These are phyloP conservation scores for Fraxinus velutina DNA, from an alignment of 305 asterid species.

Conservation along the genomic window DNA sequence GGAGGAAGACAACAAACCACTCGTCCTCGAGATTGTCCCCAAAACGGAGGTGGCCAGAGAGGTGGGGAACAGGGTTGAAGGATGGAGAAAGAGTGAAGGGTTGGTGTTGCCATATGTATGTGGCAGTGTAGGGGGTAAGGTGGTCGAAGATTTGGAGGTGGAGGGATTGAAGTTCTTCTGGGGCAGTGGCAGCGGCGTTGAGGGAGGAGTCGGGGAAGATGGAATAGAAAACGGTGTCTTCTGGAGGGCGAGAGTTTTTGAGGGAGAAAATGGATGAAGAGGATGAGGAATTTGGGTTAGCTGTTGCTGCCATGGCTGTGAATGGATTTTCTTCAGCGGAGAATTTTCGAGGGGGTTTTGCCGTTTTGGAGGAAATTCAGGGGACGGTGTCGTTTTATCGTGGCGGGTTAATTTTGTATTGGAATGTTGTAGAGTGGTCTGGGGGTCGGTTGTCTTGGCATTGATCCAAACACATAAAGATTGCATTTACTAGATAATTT, in stretches of 20 bases:
- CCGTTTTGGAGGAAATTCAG: not conserved
- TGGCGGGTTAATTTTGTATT: not conserved
- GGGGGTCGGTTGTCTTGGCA: not conserved
- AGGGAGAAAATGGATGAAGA: slow-evolving; percentile 53
- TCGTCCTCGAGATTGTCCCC: slow-evolving; percentile 90
- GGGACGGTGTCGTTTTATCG: not conserved
- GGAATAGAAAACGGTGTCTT: slow-evolving; percentile 77
- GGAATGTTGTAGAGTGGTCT: not conserved
- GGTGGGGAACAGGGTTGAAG: slow-evolving; percentile 52
- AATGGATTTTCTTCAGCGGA: not conserved
- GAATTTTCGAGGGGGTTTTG: not conserved
- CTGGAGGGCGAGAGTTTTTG: slow-evolving; percentile 47
- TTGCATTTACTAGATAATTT: too few species aligned
- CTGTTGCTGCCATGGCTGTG: slow-evolving; percentile 45
- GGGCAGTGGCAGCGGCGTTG: slow-evolving; percentile 29
- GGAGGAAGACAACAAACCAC: slow-evolving; percentile 86
- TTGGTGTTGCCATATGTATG: slow-evolving; percentile 82
- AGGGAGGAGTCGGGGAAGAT: slow-evolving; percentile 59
- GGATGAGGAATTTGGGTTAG: slow-evolving; percentile 25
- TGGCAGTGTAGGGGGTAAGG: slow-evolving; percentile 39
- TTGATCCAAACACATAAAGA: too few species aligned
- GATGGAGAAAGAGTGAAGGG: slow-evolving; percentile 55
- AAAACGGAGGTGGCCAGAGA: slow-evolving; percentile 77
- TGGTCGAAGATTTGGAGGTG: slow-evolving; percentile 62
- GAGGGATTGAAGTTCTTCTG: slow-evolving; percentile 55